A percentile compares a stretch with the other conserved stretches of the same genome.
Evolutionary conservation across 1,139 yeast species (phyloP).

Genomic region (Candida gigantensis): DNA sequence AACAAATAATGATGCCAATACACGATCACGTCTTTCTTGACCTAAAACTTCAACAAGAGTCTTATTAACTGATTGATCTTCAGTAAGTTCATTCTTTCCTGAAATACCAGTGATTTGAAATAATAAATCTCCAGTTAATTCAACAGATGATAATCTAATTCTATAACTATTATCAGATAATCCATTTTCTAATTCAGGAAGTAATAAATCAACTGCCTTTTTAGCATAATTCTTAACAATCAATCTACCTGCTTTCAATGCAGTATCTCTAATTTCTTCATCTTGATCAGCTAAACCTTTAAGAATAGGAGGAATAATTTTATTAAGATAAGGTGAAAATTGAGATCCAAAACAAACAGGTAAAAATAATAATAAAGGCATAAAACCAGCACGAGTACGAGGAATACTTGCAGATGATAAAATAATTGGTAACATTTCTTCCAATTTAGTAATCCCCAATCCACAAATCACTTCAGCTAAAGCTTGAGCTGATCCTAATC

Average conservation of each 20-base stretch:
- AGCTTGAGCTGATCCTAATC: constrained; percentile 97
- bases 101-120: constrained; percentile 94
- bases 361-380: constrained; percentile 84
- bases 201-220: constrained; percentile 86
- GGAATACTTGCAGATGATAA: constrained; percentile 70
- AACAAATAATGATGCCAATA: constrained; percentile 80
- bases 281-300: constrained; percentile 88
- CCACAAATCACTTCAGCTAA: constrained; percentile 92
- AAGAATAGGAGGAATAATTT: constrained; percentile 86
- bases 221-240: constrained; percentile 90
- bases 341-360: constrained; percentile 95
- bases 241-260: constrained; percentile 90
- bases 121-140: constrained; percentile 92
- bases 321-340: constrained; percentile 83
- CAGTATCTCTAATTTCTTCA: constrained; percentile 85
- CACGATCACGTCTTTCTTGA: constrained; percentile 81
- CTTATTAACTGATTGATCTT: constrained; percentile 68
- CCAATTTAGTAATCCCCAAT: constrained; percentile 82
- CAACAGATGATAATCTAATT: constrained; percentile 91
- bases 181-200: constrained; percentile 93
- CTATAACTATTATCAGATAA: constrained; percentile 81
- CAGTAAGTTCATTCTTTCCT: constrained; percentile 63
- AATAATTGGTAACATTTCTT: constrained; percentile 81
- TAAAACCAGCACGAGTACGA: constrained; percentile 83
- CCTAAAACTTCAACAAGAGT: constrained; percentile 81